Base-by-base conservation (phyloP, 148 eudicot species). In the Talinum fruticosum region DNA sequence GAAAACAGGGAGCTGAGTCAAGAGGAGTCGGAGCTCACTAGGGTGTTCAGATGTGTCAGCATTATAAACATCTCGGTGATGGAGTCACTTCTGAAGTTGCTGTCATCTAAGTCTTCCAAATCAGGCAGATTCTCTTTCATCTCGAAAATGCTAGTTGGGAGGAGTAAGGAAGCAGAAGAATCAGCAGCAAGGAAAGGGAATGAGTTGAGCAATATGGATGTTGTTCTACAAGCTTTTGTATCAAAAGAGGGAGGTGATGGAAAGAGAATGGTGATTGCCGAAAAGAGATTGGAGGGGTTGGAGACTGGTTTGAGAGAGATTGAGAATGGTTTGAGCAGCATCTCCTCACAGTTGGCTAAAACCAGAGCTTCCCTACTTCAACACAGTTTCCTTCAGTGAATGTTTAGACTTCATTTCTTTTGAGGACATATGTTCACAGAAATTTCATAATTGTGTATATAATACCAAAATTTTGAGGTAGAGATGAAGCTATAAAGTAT, bases 251-350 rank as follows among this genome's bases (percentile, higher is more conserved):
- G 26, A 59, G 29, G 23, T 8, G 71, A 69, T 73, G 79, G 10
- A 10, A 80, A 79, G 53, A 76, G 33, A 28, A 66, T 61, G 23
- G 74, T 26, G 64, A 33, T 29, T 45, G 74, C 53, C 36, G n/a
- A 62, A 13, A 79, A 57, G 62, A 66, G 76, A 71, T 67, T 79
- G 76, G 81, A 80, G 67, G 68, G 21, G 4, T 74, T 82, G 81
- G 84, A 78, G 38, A 41, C 4, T 34, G 34, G 75, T 57, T 35
- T 82, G 74, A 36, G 36, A 1, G 66, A 61, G 5, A 49, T 78
- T 12, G 75, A 78, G 15, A 67, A 78, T 35, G 79, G 72, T 36
- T 54, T 79, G 29, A 75, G 51, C 30, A 5, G 29, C 1, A 51
- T 79, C 37, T 68, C 34, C 13, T 67, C 38, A 65, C 78, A 74